Evolutionary conservation across 2,329 filamentous ascomycete species (phyloP), one percentile per base, ranked within the genome.

Genomic region (Pestalotiopsis sp.): DNA sequence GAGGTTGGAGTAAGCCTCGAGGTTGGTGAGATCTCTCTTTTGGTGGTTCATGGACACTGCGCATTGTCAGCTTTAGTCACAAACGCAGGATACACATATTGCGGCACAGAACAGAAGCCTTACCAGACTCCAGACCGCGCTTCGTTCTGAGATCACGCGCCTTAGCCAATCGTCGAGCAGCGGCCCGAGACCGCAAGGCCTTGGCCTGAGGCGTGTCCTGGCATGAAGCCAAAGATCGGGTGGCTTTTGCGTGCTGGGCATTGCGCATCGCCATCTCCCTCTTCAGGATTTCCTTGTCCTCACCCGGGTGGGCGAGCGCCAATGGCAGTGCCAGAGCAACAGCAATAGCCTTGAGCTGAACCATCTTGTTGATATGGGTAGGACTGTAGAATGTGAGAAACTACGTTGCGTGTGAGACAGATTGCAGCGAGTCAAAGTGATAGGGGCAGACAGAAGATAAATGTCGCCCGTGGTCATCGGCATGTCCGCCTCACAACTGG

Each of bases 1-100:
- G 52, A 23, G n/a, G 31, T 60, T 66, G 20, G 55, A 39, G 27
- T 66, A 66, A 7, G 27, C 12, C 17, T 55, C 64, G 7, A 66
- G 31, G n/a, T 66, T 60, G 6, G 23, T 39, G 4, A 66, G 64
- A 38, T 66, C 64, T 45, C 64, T 66, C 39, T 59, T 66, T 31
- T 66, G 64, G 31, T 66, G 64, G n/a, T 9, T 27, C 64, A 66
- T 66, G 11, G 13, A 36, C 31, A 41, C 64, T 66, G 31, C 17
- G 1, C 41, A 12, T 55, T 45, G 1, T 64, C 39, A 25, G 17
- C 4, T 2, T 65, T 3, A 58, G 1, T 12, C 31, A 31, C 7
- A 1, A 31, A 31, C 2, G 14, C n/a, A 13, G 1, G 31, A 13
- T 9, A 23, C 9, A 45, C 61, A n/a, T 25, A 9, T 7, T 62